Conservation (phyloP, 495 filamentous ascomycete species). For the Tuber microsphaerosporum region DNA sequence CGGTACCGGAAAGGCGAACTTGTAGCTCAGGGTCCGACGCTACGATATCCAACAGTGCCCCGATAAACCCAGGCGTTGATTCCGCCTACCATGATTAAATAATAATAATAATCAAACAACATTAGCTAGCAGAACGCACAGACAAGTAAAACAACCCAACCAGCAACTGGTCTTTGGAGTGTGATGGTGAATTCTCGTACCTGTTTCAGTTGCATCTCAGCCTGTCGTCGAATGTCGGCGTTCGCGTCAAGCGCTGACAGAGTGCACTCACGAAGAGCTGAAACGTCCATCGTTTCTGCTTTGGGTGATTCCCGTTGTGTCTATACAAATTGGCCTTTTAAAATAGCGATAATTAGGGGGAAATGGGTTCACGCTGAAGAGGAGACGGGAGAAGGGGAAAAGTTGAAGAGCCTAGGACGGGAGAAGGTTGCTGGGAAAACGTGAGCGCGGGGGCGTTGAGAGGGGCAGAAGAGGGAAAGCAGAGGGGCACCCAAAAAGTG, state of each 20-base stretch:
- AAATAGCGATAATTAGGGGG: conserved; percentile 9
- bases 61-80: conserved; percentile 78
- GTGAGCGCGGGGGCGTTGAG: conserved; percentile 25
- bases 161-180: not conserved
- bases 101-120: not conserved
- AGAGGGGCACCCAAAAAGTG: conserved; percentile 26
- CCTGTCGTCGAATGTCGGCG: conserved; percentile 73
- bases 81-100: conserved; percentile 61
- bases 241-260: conserved; percentile 78
- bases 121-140: not conserved
- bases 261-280: conserved; percentile 77
- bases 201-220: conserved; percentile 88
- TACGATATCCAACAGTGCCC: conserved; percentile 82
- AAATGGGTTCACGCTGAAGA: conserved; percentile 18
- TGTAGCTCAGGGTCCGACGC: conserved; percentile 75
- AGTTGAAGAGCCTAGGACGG: conserved; percentile 14
- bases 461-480: conserved; percentile 30
- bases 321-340: conserved; percentile 10
- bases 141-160: not conserved
- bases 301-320: not conserved
- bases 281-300: conserved; percentile 65
- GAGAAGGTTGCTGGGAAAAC: conserved; percentile 26
- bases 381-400: conserved; percentile 18
- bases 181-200: conserved; percentile 50
- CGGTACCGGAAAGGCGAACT: conserved; percentile 79